Evolutionary conservation across 2,329 filamentous ascomycete species (phyloP), one percentile per base, ranked within the genome.

Genomic region (Diaporthe sp.): DNA sequence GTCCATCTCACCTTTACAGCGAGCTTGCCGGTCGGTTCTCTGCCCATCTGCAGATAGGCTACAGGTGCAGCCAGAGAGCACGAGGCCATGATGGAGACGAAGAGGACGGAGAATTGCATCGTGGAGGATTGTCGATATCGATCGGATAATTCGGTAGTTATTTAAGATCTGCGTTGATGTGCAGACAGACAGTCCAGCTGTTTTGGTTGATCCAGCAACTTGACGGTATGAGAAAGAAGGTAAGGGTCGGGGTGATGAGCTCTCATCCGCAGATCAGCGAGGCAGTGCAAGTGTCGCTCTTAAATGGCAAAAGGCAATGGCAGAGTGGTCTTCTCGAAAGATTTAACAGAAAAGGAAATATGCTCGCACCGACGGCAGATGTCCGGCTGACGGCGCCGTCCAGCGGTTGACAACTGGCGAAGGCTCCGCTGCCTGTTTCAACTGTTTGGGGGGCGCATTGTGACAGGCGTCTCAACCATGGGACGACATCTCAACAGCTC

Each of bases 391-490:
- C 61, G 22, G 33, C 22, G 30, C 17, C 61, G 13, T 50, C 6
- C n/a, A 64, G 58, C 17, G 61, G 61, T 67, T 50, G 42, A 33
- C 61, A 66, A 38, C 57, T 28, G 57, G 45, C 40, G 42, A 50
- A 25, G 70, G 45, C 70, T 66, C 55, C 58, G 70, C 70, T 66
- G 55, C 33, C 55, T 66, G 70, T 72, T 72, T 66, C 70, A 66
- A 60, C 42, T 67, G 42, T 17, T 52, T n/a, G 61, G 45, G 28
- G 61, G 12, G 30, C 42, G 68, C 54, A 28, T 58, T 38, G 68
- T 71, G 42, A 40, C 71, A 50, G 42, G 40, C 68, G 66, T 74
- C 64, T 75, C 74, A 72, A 64, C 71, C 45, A 70, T 74, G 55
- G 66, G 74, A 73, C 74, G 74, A 74, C 52, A 60, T n/a, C 40